A percentile compares a stretch with the other conserved stretches of the same genome.
Conservation (phyloP, 2,329 filamentous ascomycete species). For the Phymatotrichopsis omnivora region DNA sequence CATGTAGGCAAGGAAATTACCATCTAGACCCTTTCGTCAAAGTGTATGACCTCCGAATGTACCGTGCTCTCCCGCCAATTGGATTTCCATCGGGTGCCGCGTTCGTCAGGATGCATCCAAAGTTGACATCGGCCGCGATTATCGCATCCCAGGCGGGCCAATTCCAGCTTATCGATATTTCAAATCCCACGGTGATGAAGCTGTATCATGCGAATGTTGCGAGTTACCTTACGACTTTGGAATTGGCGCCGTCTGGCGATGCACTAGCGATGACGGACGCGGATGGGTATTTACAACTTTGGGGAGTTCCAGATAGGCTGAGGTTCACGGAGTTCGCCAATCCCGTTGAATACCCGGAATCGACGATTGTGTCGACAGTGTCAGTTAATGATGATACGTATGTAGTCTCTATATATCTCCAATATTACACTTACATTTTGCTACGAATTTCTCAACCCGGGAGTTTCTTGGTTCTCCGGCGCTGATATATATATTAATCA, state of each 20-base stretch:
- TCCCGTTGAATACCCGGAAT: constrained; percentile 66
- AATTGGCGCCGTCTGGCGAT: constrained; percentile 80
- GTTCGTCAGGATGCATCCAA: constrained; percentile 91
- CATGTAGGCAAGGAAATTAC: constrained; percentile 22
- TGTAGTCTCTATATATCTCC: constrained; percentile 1
- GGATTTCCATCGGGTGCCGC: constrained; percentile 87
- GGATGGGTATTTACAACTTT: constrained; percentile 70
- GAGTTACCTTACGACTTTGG: constrained; percentile 65
- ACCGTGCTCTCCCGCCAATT: constrained; percentile 78
- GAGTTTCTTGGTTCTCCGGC: no score
- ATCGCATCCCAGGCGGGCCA: constrained; percentile 86
- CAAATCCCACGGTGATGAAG: constrained; percentile 82
- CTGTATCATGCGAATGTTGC: constrained; percentile 72
- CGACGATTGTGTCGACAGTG: constrained; percentile 40
- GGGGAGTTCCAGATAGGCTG: constrained; percentile 77
- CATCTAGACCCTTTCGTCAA: constrained; percentile 80
- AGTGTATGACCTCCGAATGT: constrained; percentile 87
- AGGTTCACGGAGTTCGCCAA: constrained; percentile 75
- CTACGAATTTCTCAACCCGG: not conserved
- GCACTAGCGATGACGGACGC: constrained; percentile 71
- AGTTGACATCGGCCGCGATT: constrained; percentile 88
- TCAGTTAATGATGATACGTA: constrained; percentile 52
- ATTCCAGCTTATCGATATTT: constrained; percentile 89
- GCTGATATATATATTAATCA: no score
- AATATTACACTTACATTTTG: not conserved